These are phyloP conservation scores for Sporothrix schenckii DNA, from an alignment of 2,329 filamentous ascomycete species.

Conservation along the genomic window DNA sequence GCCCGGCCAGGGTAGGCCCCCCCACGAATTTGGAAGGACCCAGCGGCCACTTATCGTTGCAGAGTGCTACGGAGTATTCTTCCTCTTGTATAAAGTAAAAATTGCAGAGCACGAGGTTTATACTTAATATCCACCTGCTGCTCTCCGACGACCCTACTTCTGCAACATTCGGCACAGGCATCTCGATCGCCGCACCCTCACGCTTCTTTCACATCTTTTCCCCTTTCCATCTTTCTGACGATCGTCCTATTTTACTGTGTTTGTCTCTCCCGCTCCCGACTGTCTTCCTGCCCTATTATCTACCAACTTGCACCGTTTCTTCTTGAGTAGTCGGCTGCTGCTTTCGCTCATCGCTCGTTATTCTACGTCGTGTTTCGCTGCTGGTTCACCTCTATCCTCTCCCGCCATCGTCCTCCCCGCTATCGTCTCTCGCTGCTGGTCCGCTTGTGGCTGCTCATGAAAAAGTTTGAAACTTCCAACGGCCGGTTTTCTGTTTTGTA, in stretches of 20 bases:
- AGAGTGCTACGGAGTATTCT: background rate
- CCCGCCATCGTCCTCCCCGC: background rate
- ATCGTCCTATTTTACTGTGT: background rate
- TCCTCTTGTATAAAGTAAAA: slow-evolving; percentile 4
- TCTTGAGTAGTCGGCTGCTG: background rate
- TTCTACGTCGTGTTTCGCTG: slow-evolving; percentile 22
- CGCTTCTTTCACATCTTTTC: background rate
- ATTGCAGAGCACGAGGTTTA: slow-evolving; percentile 25
- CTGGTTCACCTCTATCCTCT: slow-evolving; percentile 11
- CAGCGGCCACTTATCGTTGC: slow-evolving; percentile 25
- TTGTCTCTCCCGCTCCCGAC: background rate
- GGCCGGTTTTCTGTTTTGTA: slow-evolving; percentile 25
- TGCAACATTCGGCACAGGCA: slow-evolving; percentile 25
- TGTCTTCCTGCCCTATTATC: background rate
- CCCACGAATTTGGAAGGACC: slow-evolving; percentile 24
- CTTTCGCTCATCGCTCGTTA: background rate
- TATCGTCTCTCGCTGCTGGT: background rate
- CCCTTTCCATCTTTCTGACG: background rate
- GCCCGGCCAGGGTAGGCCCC: slow-evolving; percentile 14
- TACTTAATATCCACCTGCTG: slow-evolving; percentile 24
- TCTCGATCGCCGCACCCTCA: slow-evolving; percentile 13
- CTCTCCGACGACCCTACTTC: slow-evolving; percentile 26
- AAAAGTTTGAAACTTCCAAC: slow-evolving; percentile 25
- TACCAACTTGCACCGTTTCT: background rate
- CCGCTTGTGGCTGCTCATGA: slow-evolving; percentile 16